phyloP scores from a whole-genome alignment of 495 filamentous ascomycete species.

The Chaetomium tenue region DNA sequence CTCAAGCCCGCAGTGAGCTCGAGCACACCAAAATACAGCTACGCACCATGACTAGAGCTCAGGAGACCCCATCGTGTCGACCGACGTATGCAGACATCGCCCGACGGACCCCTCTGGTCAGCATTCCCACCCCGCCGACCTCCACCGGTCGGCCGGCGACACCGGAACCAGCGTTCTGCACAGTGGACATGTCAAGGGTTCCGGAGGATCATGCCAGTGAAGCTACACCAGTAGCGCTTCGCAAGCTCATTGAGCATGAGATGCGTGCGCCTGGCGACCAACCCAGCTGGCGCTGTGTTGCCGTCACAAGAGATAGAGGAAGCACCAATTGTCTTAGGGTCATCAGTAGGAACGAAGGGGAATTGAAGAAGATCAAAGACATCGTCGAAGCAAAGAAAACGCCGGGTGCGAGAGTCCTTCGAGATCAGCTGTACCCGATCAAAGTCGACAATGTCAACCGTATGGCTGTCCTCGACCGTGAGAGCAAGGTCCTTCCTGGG shows the following conservation, averaged over 20 bases:
- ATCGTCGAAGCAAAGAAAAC: constrained; percentile 14
- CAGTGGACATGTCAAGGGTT: background rate
- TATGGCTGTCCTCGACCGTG: constrained; percentile 12
- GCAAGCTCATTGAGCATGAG: constrained; percentile 16
- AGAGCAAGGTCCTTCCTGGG: constrained; percentile 15
- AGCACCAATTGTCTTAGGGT: constrained; percentile 10
- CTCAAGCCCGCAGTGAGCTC: background rate
- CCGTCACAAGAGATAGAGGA: constrained; percentile 18
- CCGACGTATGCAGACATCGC: constrained; percentile 3
- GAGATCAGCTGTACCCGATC: constrained; percentile 19
- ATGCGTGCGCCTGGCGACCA: constrained; percentile 11
- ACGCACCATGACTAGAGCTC: background rate
- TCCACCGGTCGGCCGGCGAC: background rate
- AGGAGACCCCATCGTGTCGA: background rate
- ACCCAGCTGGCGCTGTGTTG: constrained; percentile 13
- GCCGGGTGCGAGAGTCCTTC: constrained; percentile 14
- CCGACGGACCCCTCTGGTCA: background rate
- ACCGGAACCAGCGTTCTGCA: constrained; percentile 6
- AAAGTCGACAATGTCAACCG: constrained; percentile 19
- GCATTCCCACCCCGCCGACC: background rate
- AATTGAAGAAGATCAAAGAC: constrained; percentile 16
- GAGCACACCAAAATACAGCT: constrained; percentile 6
- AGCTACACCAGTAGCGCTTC: constrained; percentile 7
- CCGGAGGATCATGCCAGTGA: background rate
- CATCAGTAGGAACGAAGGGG: constrained; percentile 12